Percentiles rank a stretch among this genome's conserved stretches.
These are phyloP conservation scores for Keqinozyma sinolaborantium DNA, from an alignment of 1,139 yeast species.

Conservation along the genomic window DNA sequence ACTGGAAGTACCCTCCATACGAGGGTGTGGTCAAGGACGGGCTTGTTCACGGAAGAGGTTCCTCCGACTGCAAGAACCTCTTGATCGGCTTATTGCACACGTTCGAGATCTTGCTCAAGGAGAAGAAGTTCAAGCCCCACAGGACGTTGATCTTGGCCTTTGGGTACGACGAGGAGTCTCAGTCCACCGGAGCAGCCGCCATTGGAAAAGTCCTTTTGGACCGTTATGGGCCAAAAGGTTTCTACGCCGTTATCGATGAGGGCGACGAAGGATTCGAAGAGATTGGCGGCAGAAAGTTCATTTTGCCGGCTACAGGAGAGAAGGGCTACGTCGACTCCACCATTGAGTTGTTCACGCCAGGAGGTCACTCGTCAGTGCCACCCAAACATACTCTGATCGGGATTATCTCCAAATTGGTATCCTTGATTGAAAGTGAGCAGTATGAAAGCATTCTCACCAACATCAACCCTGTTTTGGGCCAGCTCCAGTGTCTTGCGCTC, in stretches of 20 bases:
- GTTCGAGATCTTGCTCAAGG: conserved; percentile 34
- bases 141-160: conserved; percentile 42
- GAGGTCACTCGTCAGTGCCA: conserved; percentile 50
- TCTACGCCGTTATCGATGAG: conserved; percentile 44
- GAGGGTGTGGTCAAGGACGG: conserved; percentile 40
- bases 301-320: conserved; percentile 52
- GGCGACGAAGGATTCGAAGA: conserved; percentile 34
- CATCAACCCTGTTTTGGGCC: conserved; percentile 37
- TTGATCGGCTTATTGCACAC: conserved; percentile 40
- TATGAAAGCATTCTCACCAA: conserved; percentile 33
- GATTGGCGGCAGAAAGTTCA: conserved; percentile 44
- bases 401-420: conserved; percentile 36
- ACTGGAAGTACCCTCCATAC: conserved; percentile 45
- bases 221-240: conserved; percentile 36
- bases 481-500: conserved; percentile 44
- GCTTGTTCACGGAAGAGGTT: conserved; percentile 43
- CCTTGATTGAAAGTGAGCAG: conserved; percentile 31
- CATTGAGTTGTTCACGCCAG: conserved; percentile 38
- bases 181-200: conserved; percentile 33
- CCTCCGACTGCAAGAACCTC: conserved; percentile 44
- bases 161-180: conserved; percentile 49
- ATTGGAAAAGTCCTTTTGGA: conserved; percentile 27
- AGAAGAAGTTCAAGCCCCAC: conserved; percentile 31
- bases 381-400: conserved; percentile 49
- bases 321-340: conserved; percentile 41